A percentile compares a stretch with the other conserved stretches of the same genome.
These are phyloP conservation scores for Paramecium sexaurelia DNA, from an alignment of 73 alveolate genomes.

Conservation along the genomic window DNA sequence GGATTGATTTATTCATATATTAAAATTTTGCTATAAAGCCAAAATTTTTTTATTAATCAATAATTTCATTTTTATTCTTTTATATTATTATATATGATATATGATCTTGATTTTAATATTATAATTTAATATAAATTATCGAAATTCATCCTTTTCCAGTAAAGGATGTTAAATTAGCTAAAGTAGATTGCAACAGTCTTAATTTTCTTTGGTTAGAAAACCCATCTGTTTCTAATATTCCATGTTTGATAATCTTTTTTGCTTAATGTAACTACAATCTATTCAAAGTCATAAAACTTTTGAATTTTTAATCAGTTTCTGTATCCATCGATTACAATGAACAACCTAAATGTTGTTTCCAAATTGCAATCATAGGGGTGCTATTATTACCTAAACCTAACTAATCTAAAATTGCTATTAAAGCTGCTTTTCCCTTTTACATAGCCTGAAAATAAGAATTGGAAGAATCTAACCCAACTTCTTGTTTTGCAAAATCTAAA, in stretches of 20 bases:
- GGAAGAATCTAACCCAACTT: slow-evolving; percentile 35
- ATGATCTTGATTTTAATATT: too few relatives aligned
- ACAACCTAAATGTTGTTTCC: slow-evolving; percentile 46
- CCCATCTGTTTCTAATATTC: not conserved
- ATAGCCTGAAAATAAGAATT: slow-evolving; percentile 11
- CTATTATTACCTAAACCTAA: slow-evolving; percentile 39
- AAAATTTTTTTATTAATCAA: too few relatives aligned
- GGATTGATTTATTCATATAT: too few relatives aligned
- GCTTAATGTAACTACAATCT: slow-evolving; percentile 7
- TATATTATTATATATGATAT: too few relatives aligned
- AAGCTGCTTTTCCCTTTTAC: slow-evolving; percentile 31
- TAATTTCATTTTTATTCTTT: too few relatives aligned
- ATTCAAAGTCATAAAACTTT: not conserved
- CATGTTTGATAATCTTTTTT: not conserved
- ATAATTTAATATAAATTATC: too few relatives aligned
- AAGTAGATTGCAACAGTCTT: not conserved
- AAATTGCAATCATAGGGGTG: slow-evolving; percentile 26
- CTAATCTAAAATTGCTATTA: not conserved
- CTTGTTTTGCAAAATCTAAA: slow-evolving; percentile 48
- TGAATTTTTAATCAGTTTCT: not conserved
- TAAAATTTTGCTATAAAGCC: too few relatives aligned
- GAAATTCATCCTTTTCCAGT: slow-evolving; percentile 48
- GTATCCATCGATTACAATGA: not conserved
- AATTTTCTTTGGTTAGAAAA: not conserved
- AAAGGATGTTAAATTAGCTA: slow-evolving; percentile 33